These are phyloP conservation scores for Eucalyptus coolabah DNA, from an alignment of 345 rosid species.

Conservation along the genomic window DNA sequence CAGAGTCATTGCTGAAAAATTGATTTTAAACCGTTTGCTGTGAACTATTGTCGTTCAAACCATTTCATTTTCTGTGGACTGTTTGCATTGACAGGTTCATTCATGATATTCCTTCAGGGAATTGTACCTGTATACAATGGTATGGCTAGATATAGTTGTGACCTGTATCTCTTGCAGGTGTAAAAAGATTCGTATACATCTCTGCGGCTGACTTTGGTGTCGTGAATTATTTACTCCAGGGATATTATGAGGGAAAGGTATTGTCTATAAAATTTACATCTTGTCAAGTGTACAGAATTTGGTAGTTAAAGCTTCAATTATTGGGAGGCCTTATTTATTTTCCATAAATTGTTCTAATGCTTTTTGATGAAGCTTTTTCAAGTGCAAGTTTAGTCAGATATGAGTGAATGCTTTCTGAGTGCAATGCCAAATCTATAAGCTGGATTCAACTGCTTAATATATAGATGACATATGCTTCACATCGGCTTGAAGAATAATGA, in stretches of 20 bases:
- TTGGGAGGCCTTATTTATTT: neutral
- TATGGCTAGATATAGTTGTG: too few relatives aligned
- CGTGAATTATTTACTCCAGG: too few relatives aligned
- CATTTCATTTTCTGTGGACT: neutral
- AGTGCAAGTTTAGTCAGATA: neutral
- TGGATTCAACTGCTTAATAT: neutral
- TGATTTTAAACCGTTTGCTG: neutral
- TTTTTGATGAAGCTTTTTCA: neutral
- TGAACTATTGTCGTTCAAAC: neutral
- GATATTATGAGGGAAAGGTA: too few relatives aligned
- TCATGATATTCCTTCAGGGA: too few relatives aligned
- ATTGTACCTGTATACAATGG: too few relatives aligned
- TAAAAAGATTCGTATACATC: too few relatives aligned
- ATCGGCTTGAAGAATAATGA: neutral
- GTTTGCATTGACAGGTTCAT: neutral
- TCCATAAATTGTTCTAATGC: neutral
- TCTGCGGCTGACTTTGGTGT: too few relatives aligned
- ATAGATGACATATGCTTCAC: neutral
- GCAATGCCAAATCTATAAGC: neutral
- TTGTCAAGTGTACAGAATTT: too few relatives aligned
- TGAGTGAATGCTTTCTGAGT: neutral
- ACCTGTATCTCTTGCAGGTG: too few relatives aligned
- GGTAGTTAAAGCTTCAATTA: too few relatives aligned
- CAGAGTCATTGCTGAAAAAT: neutral
- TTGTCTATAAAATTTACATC: too few relatives aligned